Evolutionary conservation across 2,329 filamentous ascomycete species (phyloP), one percentile per base, ranked within the genome.

Genomic region (Aurifilum marmelostoma): DNA sequence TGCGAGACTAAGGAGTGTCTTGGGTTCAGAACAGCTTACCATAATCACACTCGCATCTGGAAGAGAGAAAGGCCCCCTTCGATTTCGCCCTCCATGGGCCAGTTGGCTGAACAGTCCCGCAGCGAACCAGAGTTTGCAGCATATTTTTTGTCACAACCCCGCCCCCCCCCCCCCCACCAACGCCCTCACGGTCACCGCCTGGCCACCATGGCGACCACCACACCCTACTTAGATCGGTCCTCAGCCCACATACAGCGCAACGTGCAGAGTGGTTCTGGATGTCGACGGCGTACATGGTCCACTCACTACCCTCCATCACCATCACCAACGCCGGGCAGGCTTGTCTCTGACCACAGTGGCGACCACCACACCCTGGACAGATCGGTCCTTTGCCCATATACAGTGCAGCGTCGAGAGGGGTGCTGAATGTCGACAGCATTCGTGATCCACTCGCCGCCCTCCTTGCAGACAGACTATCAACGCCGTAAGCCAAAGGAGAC

Each of bases 381-480:
- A 6, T 29, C 52, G 52, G 52, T 29, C 27, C 24, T 56, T 56
- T 56, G 52, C 6, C 52, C 52, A 32, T 21, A 32, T 56, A 18
- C 27, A 56, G 52, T 5, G 2, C 52, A 29, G 14, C 2, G 16
- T 9, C 5, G 5, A 56, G 27, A 21, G 14, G 29, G 5, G 7
- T 32, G 52, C 27, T 32, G 14, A 7, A 56, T 8, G 27, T 18
- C 52, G 5, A 29, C 52, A 14, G 52, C 52, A 7, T 27, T 24
- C 52, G 32, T 56, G 27, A 14, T 18, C 52, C 52, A 56, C 52
- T 56, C 52, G 52, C 27, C 24, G 24, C 27, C 52, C 52, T 56
- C 52, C 52, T 56, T 29, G 24, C 52, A 56, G 52, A 8, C 52
- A 56, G 52, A 56, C 52, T 56, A 56, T 56, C 12, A 32, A 56